Base-by-base conservation (phyloP, 768 basidiomycete species). In the Leucosporidium yakuticum region DNA sequence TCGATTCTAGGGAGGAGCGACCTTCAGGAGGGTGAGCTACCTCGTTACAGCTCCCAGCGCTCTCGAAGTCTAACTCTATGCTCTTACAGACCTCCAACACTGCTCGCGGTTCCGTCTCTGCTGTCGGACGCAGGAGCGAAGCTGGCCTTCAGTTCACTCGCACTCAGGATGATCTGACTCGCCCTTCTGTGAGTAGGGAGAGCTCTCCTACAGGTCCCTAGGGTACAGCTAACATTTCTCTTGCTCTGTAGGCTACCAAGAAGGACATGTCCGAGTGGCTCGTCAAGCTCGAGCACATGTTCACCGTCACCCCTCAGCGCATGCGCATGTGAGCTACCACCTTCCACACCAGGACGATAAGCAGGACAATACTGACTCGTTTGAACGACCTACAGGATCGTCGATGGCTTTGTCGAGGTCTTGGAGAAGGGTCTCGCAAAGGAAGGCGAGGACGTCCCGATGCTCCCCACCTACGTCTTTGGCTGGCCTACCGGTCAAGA, bases 401-500 rank as follows among this genome's bases (percentile, higher is more conserved):
- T 94, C 31, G 91, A 96, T 77, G 89, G 94, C 0, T 93, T 99
- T 82, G 87, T 91, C 77, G 94, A 97, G 57, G 86, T 89, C 2
- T 84, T 99, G 32, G 93, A 96, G 75, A 79, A 84, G 31, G 96
- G 96, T 20, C 81, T 99, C 60, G 81, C 88, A 73, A 88, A 94
- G 79, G 83, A 84, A 31, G 84, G 86, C 27, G 90, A 97, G 81
- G 82, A 88, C 48, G 93, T 98, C 79, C 90, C 90, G 23, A 91
- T 93, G 96, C 91, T 98, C 62, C 96, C 96, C 5, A 94, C 96
- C 0, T 99, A 82, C 78, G 96, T 98, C 59, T 97, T 98, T 58
- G 80, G 79, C 32, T 98, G 91, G 88, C 96, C 96, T 9, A 85
- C 87, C 15, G 91, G 94, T 5, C 79, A 88, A 67, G 96, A 99